phyloP scores from a whole-genome alignment of 164 flowering plant genomes.

The Buxus sempervirens region DNA sequence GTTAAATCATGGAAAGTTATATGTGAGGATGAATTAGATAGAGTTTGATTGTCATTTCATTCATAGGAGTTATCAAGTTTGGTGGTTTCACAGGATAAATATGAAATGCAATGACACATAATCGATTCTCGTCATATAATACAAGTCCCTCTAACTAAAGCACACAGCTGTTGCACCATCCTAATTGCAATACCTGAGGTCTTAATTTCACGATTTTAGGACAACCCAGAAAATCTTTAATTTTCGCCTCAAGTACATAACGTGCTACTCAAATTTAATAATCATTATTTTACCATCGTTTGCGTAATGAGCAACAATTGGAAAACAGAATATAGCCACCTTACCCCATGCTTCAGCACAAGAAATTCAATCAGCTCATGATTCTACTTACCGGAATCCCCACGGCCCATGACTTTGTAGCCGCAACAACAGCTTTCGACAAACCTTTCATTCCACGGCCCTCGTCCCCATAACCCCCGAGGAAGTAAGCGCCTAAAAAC shows the following conservation, averaged over 20 bases:
- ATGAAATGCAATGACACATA: no score
- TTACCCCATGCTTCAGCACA: background rate
- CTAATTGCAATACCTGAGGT: background rate
- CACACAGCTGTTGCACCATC: background rate
- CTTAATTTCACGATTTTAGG: background rate
- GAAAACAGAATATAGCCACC: background rate
- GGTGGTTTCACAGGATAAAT: no score
- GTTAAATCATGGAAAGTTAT: no score
- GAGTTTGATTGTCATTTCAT: no score
- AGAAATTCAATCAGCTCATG: background rate
- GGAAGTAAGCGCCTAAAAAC: conserved; percentile 86
- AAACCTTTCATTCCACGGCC: conserved; percentile 79
- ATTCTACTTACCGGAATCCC: conserved; percentile 75
- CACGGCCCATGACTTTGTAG: conserved; percentile 81
- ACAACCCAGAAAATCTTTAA: background rate
- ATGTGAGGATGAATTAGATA: no score
- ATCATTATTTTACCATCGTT: background rate
- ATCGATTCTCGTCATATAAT: no score
- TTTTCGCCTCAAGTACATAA: no score
- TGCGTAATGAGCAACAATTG: background rate
- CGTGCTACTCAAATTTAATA: background rate
- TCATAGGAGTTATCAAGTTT: no score
- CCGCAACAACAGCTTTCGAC: conserved; percentile 57
- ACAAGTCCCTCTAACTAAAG: no score
- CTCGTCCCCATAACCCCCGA: conserved; percentile 86